Percentiles rank a stretch among this genome's conserved stretches.
phyloP scores from a whole-genome alignment of 805 yeast species.

The Yueomyces sp. region DNA sequence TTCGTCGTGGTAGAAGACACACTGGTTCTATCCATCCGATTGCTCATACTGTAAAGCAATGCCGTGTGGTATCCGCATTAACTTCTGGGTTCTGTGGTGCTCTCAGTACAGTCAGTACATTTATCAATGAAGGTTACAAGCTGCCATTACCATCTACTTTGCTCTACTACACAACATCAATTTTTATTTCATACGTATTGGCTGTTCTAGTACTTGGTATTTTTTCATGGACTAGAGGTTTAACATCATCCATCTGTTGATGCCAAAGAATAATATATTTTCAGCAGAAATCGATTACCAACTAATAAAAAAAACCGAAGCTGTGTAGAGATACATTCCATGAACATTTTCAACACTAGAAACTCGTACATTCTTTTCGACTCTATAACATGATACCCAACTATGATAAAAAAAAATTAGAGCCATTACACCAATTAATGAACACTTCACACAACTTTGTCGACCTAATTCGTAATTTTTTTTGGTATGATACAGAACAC shows the following conservation, averaged over 20 bases:
- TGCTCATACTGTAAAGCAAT: constrained; percentile 24
- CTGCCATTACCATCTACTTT: constrained; percentile 28
- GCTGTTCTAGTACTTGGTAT: constrained; percentile 55
- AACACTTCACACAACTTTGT: no score
- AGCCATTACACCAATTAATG: no score
- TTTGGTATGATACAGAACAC: no score
- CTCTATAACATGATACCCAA: no score
- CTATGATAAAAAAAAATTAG: no score
- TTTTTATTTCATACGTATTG: constrained; percentile 34
- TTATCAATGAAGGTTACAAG: constrained; percentile 49
- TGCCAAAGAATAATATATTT: not conserved
- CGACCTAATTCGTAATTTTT: no score
- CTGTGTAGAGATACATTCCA: no score
- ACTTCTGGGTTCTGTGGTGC: constrained; percentile 60
- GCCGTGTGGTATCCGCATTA: constrained; percentile 42
- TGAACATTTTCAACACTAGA: no score
- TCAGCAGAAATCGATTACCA: no score
- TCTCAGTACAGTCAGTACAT: constrained; percentile 65
- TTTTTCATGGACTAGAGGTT: constrained; percentile 47
- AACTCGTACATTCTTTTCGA: no score
- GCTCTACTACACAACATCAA: constrained; percentile 36
- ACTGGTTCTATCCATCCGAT: constrained; percentile 14
- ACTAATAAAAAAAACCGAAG: no score
- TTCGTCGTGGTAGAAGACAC: constrained; percentile 29
- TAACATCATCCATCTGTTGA: constrained; percentile 10